Conservation (phyloP, 768 basidiomycete species). For the Kwoniella sp. region DNA sequence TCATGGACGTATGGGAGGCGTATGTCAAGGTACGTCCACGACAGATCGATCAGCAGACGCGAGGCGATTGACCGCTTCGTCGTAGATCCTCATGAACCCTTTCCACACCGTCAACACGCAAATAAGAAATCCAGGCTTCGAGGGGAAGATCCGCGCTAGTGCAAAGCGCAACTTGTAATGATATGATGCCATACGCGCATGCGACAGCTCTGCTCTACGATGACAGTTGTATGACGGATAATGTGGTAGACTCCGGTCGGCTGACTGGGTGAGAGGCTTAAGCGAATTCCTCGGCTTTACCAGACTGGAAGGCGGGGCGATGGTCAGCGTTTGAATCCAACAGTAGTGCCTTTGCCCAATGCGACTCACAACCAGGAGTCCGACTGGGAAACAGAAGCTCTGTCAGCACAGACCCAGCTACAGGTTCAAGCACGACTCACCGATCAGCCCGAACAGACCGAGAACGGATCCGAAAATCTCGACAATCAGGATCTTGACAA, state of each 20-base stretch:
- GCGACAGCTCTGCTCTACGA: no score
- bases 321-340: background rate
- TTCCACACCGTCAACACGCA: constrained; percentile 86
- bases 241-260: background rate
- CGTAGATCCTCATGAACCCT: constrained; percentile 62
- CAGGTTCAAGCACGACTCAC: constrained; percentile 54
- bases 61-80: background rate
- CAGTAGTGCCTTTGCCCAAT: background rate
- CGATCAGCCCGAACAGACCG: constrained; percentile 87
- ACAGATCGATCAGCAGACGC: background rate
- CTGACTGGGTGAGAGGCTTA: constrained; percentile 8
- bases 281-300: constrained; percentile 51
- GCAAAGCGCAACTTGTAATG: constrained; percentile 74
- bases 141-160: constrained; percentile 73
- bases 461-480: constrained; percentile 65
- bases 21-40: constrained; percentile 75
- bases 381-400: constrained; percentile 57
- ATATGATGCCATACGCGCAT: background rate
- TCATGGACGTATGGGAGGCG: constrained; percentile 92
- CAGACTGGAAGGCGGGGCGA: constrained; percentile 33
- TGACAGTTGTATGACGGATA: background rate
- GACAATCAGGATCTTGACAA: constrained; percentile 94
- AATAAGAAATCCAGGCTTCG: constrained; percentile 77
- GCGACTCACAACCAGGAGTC: constrained; percentile 69
- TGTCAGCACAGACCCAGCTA: constrained; percentile 3